phyloP scores from a whole-genome alignment of 345 rosid genomes.

The Eucalyptus brandiana region DNA sequence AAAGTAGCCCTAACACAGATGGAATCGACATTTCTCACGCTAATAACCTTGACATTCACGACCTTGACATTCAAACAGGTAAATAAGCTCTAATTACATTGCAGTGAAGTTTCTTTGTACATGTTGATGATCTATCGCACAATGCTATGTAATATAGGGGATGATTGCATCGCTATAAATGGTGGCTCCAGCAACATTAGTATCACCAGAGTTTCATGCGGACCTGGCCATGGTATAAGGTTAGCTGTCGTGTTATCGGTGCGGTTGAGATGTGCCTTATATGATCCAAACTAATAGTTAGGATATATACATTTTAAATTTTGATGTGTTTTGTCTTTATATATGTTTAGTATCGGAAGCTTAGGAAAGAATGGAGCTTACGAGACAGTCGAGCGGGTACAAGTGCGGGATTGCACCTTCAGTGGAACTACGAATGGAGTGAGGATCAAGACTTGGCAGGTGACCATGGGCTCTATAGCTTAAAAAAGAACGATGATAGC shows the following conservation, averaged over 20 bases:
- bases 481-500: neutral
- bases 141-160: constrained; percentile 7
- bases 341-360: constrained; percentile 34
- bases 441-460: constrained; percentile 51
- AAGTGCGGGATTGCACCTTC: constrained; percentile 24
- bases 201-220: constrained; percentile 26
- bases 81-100: neutral
- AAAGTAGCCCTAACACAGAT: constrained; percentile 29
- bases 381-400: constrained; percentile 18
- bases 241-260: neutral
- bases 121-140: neutral
- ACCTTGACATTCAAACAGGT: constrained; percentile 26
- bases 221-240: constrained; percentile 64
- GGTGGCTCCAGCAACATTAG: neutral
- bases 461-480: neutral
- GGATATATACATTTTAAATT: neutral
- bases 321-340: neutral
- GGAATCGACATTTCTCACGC: constrained; percentile 16
- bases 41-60: neutral
- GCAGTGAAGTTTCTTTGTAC: neutral
- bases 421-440: constrained; percentile 20
- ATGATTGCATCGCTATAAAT: constrained; percentile 39
- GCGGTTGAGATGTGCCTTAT: neutral
- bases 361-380: constrained; percentile 16
- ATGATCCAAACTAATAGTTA: neutral